Conservation (phyloP, 345 rosid genomes). For the Brassica juncea region DNA sequence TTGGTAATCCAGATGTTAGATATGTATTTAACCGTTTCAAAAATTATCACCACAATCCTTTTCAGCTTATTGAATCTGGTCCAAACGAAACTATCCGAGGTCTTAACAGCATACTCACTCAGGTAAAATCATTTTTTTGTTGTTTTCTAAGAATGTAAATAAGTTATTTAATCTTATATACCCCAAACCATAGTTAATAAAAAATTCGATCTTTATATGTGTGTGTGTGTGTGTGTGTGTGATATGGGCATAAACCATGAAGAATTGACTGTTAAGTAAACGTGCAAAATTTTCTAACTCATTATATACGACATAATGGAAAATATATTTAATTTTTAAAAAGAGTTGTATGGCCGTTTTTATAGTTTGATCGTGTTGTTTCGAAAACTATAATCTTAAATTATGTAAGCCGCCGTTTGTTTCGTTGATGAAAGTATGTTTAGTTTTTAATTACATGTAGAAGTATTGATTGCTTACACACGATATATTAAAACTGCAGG, state of each 20-base stretch:
- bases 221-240: too few relatives aligned
- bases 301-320: neutral
- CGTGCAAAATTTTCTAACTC: neutral
- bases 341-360: neutral
- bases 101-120: conserved; percentile 47
- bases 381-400: neutral
- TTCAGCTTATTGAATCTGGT: conserved; percentile 36
- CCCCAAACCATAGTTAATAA: neutral
- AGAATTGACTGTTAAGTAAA: neutral
- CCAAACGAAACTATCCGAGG: conserved; percentile 40
- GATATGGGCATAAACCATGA: neutral
- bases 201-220: neutral
- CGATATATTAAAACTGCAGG: neutral
- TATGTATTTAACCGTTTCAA: conserved; percentile 42
- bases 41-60: neutral
- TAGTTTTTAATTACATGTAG: neutral
- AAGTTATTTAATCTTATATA: neutral
- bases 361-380: neutral
- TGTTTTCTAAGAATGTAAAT: neutral
- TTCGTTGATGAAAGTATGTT: neutral
- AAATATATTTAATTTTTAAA: too few relatives aligned
- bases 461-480: neutral
- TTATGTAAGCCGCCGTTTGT: neutral
- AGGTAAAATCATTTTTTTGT: conserved; percentile 16
- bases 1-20: conserved; percentile 52